Conservation (phyloP, 805 yeast species). For the Lachancea meyersii region DNA sequence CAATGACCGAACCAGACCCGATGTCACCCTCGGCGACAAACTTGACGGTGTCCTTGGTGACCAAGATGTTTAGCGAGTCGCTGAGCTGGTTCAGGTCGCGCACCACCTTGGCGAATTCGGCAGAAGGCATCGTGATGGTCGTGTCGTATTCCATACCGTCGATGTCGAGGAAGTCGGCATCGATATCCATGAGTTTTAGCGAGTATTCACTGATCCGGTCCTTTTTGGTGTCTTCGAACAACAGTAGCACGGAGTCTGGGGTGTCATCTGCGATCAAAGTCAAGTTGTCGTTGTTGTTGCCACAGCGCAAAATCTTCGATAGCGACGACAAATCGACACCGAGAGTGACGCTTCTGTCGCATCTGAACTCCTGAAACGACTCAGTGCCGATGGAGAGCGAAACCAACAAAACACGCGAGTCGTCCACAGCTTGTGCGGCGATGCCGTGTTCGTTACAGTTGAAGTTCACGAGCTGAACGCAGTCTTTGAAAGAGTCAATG, state of each 20-base stretch:
- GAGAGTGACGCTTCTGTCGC: constrained; percentile 87
- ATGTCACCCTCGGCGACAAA: constrained; percentile 88
- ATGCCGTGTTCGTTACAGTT: constrained; percentile 94
- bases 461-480: constrained; percentile 92
- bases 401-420: constrained; percentile 89
- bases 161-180: constrained; percentile 86
- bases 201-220: constrained; percentile 90
- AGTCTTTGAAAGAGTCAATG: constrained; percentile 89
- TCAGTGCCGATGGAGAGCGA: constrained; percentile 81
- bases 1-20: constrained; percentile 78
- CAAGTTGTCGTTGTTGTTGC: constrained; percentile 80
- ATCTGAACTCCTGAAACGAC: constrained; percentile 87
- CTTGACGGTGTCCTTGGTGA: constrained; percentile 87
- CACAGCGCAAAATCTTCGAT: constrained; percentile 83
- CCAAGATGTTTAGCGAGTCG: constrained; percentile 79
- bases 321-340: constrained; percentile 89
- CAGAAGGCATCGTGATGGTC: constrained; percentile 77
- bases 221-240: constrained; percentile 85
- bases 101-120: constrained; percentile 82
- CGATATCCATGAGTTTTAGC: constrained; percentile 91
- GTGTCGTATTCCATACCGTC: constrained; percentile 92
- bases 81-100: constrained; percentile 82
- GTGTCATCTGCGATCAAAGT: constrained; percentile 85
- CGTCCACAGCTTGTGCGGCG: constrained; percentile 95
- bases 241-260: constrained; percentile 71